phyloP scores from a whole-genome alignment of 345 rosid genomes.

The Toxicodendron radicans region DNA sequence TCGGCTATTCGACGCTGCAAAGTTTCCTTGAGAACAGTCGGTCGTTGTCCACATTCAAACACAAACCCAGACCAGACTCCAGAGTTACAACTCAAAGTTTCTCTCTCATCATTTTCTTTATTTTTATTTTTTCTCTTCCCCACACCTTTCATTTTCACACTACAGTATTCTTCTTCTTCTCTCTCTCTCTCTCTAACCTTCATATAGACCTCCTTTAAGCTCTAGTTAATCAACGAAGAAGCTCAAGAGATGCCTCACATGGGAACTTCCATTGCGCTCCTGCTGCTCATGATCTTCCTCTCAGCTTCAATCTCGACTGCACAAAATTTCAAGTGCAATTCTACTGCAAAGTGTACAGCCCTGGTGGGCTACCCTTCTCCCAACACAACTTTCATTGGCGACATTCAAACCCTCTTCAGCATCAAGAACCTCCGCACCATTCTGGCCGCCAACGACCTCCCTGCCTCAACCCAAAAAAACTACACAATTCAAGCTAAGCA shows the following conservation, averaged over 20 bases:
- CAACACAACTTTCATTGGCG: conserved; percentile 28
- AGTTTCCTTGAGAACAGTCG: not conserved
- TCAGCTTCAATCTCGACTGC: conserved; percentile 16
- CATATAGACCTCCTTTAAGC: too few species aligned
- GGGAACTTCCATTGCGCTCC: not conserved
- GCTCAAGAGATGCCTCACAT: conserved; percentile 3
- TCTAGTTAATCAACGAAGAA: not conserved
- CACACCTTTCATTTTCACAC: not conserved
- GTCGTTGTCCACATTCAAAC: not conserved
- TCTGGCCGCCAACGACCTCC: conserved; percentile 43
- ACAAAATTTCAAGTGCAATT: conserved; percentile 34
- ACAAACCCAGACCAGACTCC: not conserved
- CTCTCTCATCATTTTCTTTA: not conserved
- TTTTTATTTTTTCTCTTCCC: too few species aligned
- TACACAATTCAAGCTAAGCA: not conserved
- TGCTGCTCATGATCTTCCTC: conserved; percentile 6
- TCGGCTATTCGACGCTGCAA: not conserved
- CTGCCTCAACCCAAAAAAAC: conserved; percentile 15
- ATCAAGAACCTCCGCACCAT: conserved; percentile 32
- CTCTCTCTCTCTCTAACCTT: too few species aligned
- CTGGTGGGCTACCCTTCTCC: conserved; percentile 34
- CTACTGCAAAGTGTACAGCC: conserved; percentile 19
- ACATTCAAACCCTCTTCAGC: conserved; percentile 37
- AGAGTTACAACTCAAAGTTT: too few species aligned
- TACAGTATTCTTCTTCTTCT: too few species aligned